phyloP scores from a whole-genome alignment of 495 filamentous ascomycete species.

The Lophiotrema nucula region DNA sequence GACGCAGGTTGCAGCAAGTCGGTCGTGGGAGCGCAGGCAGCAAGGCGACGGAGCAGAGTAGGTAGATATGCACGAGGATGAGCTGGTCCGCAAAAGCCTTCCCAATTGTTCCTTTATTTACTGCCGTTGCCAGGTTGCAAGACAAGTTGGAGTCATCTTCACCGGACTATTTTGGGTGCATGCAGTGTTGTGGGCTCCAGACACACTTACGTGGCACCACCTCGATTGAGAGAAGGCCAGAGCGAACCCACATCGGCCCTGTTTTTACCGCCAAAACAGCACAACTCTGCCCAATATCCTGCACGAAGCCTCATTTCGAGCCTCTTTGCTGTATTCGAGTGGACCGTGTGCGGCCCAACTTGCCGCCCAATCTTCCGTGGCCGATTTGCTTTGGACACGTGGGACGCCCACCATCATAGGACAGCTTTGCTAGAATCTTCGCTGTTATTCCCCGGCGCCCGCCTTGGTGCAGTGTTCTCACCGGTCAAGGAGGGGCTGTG shows the following conservation, averaged over 20 bases:
- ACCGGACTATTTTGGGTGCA: conserved; percentile 2
- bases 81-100: conserved; percentile 8
- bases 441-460: neutral
- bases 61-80: conserved; percentile 1
- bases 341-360: conserved; percentile 19
- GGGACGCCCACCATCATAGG: conserved; percentile 14
- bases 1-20: neutral
- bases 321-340: neutral
- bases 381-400: conserved; percentile 25
- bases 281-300: conserved; percentile 15
- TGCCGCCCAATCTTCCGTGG: conserved; percentile 22
- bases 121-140: neutral
- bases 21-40: too few relatives aligned
- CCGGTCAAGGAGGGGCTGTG: conserved; percentile 7
- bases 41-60: neutral
- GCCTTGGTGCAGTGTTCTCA: conserved; percentile 4
- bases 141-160: conserved; percentile 12
- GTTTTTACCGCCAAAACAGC: conserved; percentile 13
- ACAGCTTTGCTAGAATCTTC: conserved; percentile 20
- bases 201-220: conserved; percentile 14
- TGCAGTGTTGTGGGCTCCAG: conserved; percentile 3
- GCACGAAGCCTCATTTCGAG: conserved; percentile 12
- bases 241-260: neutral
- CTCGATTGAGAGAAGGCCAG: conserved; percentile 7
- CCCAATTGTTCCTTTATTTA: conserved; percentile 18